Evolutionary conservation across 164 flowering plant genomes (phyloP).

Genomic region (Berberis vulgaris): DNA sequence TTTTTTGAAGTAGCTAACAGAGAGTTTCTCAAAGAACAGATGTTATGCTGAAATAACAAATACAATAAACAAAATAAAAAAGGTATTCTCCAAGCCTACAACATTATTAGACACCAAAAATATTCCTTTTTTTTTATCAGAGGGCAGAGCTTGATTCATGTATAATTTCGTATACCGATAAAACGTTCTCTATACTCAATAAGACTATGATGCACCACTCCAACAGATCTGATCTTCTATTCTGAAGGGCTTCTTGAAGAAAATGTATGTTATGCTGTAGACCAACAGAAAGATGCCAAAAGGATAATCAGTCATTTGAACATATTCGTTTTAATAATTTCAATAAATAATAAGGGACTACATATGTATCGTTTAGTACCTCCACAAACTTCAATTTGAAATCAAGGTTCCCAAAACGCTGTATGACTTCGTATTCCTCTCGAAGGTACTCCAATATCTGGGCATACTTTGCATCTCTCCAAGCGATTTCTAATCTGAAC

Average conservation of each 20-base stretch:
- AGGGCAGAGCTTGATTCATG: conserved; percentile 31
- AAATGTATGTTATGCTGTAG: conserved; percentile 90
- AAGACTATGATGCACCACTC: conserved; percentile 79
- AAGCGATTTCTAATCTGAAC: conserved; percentile 88
- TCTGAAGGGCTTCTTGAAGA: conserved; percentile 80
- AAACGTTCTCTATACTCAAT: conserved; percentile 48
- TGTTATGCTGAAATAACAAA: not conserved
- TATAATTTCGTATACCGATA: conserved; percentile 58
- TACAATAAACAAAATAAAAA: not conserved
- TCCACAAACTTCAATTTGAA: conserved; percentile 84
- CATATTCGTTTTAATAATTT: not conserved
- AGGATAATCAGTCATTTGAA: not conserved
- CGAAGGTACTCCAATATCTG: conserved; percentile 79
- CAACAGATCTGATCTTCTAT: conserved; percentile 61
- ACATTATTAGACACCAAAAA: not conserved
- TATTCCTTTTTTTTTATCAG: conserved; percentile 4
- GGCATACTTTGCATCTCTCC: conserved; percentile 88
- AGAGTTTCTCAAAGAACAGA: no score
- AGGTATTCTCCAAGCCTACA: not conserved
- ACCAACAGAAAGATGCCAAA: not conserved
- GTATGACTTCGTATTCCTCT: conserved; percentile 84
- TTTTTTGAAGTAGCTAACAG: no score
- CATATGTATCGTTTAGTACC: conserved; percentile 28
- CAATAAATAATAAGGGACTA: not conserved
- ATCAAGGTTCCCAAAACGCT: conserved; percentile 78